Base-by-base conservation (phyloP, 441 rosid species). In the Syzygium syzygioides region DNA sequence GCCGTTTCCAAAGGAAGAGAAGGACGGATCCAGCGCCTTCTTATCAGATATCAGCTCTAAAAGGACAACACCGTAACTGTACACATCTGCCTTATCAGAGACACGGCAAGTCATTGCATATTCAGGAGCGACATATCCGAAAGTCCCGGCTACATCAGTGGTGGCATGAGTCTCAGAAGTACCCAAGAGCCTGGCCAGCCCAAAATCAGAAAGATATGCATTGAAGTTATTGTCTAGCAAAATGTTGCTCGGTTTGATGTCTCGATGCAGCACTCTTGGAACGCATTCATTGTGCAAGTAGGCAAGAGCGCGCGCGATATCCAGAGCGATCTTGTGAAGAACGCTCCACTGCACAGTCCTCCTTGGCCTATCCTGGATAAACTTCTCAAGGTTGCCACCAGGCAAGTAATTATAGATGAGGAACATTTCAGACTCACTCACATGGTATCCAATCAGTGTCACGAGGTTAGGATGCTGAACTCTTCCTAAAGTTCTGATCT, bases 121-220 rank as follows among this genome's bases (percentile, higher is more conserved):
- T 54, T 94, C 95, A 0, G 94, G 94, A 37, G 95, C 92, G 83
- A 93, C 93, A 60, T 94, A 94, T 52, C 95, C 94, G 3, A 92
- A 90, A 57, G 95, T 94, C 55, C 94, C 95, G 6, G 93, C 95
- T 48, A 93, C 92, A 62, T 93, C 95, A 3, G 95, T 94, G 64
- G 93, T 93, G 45, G 93, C 94, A 85, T 94, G 95, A 59, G 93
- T 94, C 50, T 92, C 91, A 9, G 92, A 91, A 28, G 93, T 92
- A 76, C 93, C 94, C 41, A 95, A 88, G 89, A 94, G 87, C 90
- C 95, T 89, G 1, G 94, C 92, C 87, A 94, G 89, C 59, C 98
- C 96, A 34, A 97, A 96, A 94, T 97, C 98, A 26, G 97, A 97
- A 18, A 96, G 94, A 86, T 95, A 93, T 57, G 98, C 97, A 1